These are phyloP conservation scores for Trichoderma sp. DNA, from an alignment of 2,329 filamentous ascomycete species.

Conservation along the genomic window DNA sequence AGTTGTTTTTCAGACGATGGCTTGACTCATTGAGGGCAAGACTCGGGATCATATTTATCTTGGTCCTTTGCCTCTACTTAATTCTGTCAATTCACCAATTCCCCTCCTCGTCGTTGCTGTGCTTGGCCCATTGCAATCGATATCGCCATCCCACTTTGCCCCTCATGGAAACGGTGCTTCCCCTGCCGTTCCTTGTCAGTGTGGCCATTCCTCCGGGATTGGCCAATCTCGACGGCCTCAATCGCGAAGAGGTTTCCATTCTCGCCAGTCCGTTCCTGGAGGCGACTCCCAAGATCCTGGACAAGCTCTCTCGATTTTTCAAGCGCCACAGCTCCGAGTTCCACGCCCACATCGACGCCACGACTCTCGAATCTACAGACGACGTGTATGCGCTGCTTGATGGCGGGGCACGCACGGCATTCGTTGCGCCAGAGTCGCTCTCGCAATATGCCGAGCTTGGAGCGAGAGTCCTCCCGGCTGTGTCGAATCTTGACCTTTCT, in stretches of 20 bases:
- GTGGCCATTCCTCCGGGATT: conserved; percentile 51
- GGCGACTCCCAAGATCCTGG: conserved; percentile 47
- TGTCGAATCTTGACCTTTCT: conserved; percentile 46
- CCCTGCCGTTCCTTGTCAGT: conserved; percentile 60
- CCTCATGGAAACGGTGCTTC: conserved; percentile 62
- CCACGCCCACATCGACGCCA: conserved; percentile 73
- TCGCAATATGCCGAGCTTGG: conserved; percentile 54
- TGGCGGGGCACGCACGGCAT: conserved; percentile 78
- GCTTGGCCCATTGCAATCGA: background rate
- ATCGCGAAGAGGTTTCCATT: conserved; percentile 54
- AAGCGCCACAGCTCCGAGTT: conserved; percentile 49
- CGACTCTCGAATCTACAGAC: conserved; percentile 62
- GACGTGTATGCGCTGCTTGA: conserved; percentile 80
- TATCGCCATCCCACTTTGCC: conserved; percentile 10
- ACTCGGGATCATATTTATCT: background rate
- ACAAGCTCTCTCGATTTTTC: conserved; percentile 47
- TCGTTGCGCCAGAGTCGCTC: conserved; percentile 71
- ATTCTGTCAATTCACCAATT: background rate
- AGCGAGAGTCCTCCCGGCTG: conserved; percentile 52
- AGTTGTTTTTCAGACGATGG: conserved; percentile 10
- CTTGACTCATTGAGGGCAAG: conserved; percentile 13
- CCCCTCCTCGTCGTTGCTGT: background rate
- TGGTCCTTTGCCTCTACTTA: background rate
- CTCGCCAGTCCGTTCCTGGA: conserved; percentile 59
- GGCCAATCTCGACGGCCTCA: conserved; percentile 51